Conservation (phyloP, 176 grass and related monocot species). For the Oryza australiensis region DNA sequence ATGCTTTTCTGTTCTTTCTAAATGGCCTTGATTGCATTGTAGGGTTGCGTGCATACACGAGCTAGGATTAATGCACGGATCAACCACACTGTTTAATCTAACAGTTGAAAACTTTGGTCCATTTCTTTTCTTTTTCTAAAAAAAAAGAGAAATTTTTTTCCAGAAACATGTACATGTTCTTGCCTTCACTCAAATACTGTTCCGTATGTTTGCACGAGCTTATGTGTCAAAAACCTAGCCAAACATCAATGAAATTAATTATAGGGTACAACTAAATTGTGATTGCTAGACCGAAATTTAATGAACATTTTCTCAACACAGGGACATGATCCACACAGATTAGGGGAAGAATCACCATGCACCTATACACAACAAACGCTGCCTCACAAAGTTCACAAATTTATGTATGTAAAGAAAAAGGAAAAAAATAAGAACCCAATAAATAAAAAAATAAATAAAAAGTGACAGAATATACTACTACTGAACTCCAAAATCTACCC, state of each 20-base stretch:
- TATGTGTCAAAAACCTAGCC: not conserved
- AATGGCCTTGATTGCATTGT: slow-evolving; percentile 42
- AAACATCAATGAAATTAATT: not conserved
- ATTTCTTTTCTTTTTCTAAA: no score
- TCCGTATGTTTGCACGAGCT: not conserved
- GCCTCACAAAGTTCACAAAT: slow-evolving; percentile 49
- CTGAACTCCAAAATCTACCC: slow-evolving; percentile 42
- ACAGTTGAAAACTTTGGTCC: not conserved
- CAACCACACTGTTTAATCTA: not conserved
- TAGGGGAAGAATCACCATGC: slow-evolving; percentile 21
- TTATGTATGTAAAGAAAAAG: slow-evolving; percentile 39
- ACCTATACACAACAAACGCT: slow-evolving; percentile 45
- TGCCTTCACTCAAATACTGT: not conserved
- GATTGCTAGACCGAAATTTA: not conserved
- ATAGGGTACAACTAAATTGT: not conserved
- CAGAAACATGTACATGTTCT: not conserved
- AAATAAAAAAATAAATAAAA: slow-evolving; percentile 1
- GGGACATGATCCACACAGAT: slow-evolving; percentile 23
- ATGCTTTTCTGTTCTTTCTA: slow-evolving; percentile 33
- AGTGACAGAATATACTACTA: slow-evolving; percentile 23
- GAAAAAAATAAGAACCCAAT: not conserved
- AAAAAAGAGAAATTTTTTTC: no score
- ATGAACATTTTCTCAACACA: not conserved
- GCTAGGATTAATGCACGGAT: slow-evolving; percentile 3
- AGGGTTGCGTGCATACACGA: not conserved